These are phyloP conservation scores for Sisymbrium altissimum DNA, from an alignment of 345 rosid species.

Conservation along the genomic window DNA sequence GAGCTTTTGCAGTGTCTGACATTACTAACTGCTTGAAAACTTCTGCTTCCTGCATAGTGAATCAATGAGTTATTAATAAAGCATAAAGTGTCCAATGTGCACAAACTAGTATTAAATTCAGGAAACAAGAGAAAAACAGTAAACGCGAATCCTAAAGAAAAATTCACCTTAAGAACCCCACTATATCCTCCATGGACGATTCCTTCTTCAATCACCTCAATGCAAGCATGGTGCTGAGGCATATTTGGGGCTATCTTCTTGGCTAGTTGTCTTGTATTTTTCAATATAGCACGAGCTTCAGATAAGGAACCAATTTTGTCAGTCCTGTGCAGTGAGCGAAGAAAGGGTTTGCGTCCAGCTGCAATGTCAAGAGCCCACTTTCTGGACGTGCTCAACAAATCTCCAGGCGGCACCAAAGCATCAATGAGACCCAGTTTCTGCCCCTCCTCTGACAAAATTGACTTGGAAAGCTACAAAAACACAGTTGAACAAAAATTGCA, in stretches of 20 bases:
- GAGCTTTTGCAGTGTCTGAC: conserved; percentile 74
- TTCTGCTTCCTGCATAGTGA: conserved; percentile 71
- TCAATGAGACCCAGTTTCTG: conserved; percentile 79
- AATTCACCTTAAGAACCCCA: conserved; percentile 76
- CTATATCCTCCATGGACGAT: conserved; percentile 85
- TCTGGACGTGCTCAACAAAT: conserved; percentile 69
- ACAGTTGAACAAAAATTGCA: conserved; percentile 4
- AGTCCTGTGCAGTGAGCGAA: conserved; percentile 76
- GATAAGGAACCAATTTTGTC: conserved; percentile 86
- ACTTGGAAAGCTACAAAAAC: conserved; percentile 67
- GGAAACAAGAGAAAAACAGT: neutral
- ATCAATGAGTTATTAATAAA: neutral
- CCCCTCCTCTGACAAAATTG: conserved; percentile 87
- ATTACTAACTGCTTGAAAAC: conserved; percentile 67
- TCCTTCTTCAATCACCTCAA: conserved; percentile 94
- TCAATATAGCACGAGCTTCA: conserved; percentile 67
- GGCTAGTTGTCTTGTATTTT: conserved; percentile 59
- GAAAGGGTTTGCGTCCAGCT: conserved; percentile 66
- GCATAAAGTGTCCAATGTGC: neutral
- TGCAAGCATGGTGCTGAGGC: conserved; percentile 87
- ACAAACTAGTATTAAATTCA: neutral
- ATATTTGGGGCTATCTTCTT: conserved; percentile 76
- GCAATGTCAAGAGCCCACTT: conserved; percentile 86
- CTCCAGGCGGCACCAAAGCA: conserved; percentile 66
- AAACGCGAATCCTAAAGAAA: neutral